Evolutionary conservation across 202 grass and related monocot genomes (phyloP).

Genomic region (Carex arenaria): DNA sequence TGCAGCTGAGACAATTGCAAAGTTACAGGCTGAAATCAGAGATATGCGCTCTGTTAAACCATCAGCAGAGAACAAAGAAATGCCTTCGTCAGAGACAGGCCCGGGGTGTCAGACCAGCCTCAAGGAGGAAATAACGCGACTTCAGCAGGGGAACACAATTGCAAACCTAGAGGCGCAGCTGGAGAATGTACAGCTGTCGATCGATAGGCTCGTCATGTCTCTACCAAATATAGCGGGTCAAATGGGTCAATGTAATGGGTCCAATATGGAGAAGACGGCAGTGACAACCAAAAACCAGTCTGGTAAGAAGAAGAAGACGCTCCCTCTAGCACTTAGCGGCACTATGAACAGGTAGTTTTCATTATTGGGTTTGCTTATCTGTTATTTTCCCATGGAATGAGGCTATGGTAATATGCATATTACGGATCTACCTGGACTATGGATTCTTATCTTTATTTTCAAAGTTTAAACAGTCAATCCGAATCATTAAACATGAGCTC

Average conservation of each 20-base stretch:
- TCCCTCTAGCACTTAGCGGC: constrained; percentile 54
- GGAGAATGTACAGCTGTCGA: constrained; percentile 90
- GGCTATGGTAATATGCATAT: too few relatives aligned
- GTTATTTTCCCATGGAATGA: background rate
- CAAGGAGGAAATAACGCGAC: constrained; percentile 92
- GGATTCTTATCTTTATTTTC: too few relatives aligned
- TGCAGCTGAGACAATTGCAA: constrained; percentile 95
- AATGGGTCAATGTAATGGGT: background rate
- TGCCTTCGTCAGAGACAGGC: constrained; percentile 25
- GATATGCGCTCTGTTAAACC: constrained; percentile 65
- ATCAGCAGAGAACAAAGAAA: constrained; percentile 42
- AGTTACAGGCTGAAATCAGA: constrained; percentile 85
- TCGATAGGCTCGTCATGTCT: constrained; percentile 95
- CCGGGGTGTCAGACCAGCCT: constrained; percentile 59
- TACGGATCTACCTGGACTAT: too few relatives aligned
- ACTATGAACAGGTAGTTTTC: constrained; percentile 25
- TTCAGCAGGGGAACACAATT: constrained; percentile 83
- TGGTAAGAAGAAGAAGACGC: constrained; percentile 67
- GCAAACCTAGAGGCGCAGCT: constrained; percentile 81
- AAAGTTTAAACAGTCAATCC: too few relatives aligned
- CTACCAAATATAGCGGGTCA: constrained; percentile 58
- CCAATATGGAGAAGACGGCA: background rate
- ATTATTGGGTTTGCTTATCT: background rate
- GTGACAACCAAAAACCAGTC: constrained; percentile 54
- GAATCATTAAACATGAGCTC: too few relatives aligned